Evolutionary conservation across 257 asterid genomes (phyloP).

Genomic region (Salvia splendens): DNA sequence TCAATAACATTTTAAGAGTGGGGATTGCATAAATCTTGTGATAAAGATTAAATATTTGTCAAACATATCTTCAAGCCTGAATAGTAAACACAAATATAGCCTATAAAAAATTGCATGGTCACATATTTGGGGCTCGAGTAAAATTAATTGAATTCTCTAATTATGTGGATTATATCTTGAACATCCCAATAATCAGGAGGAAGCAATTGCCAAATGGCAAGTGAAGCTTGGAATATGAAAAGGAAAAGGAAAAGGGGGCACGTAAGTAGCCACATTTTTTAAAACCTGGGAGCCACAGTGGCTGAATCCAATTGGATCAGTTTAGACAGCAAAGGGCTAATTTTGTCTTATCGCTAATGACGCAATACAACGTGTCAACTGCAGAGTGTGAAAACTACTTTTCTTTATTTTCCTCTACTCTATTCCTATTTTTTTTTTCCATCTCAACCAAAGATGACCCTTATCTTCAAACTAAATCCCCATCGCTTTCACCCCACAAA

Average conservation of each 20-base stretch:
- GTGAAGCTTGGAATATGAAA: conserved; percentile 3
- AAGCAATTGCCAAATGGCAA: conserved; percentile 32
- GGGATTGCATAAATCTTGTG: too few relatives aligned
- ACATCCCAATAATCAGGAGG: too few relatives aligned
- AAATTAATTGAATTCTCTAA: too few relatives aligned
- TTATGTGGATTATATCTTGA: too few relatives aligned
- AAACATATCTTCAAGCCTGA: too few relatives aligned
- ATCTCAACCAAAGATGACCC: conserved; percentile 2
- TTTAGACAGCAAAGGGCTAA: conserved; percentile 38
- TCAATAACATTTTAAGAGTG: too few relatives aligned
- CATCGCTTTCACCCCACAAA: conserved; percentile 28
- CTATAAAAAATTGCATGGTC: too few relatives aligned
- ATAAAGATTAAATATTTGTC: too few relatives aligned
- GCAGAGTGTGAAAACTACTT: conserved; percentile 20
- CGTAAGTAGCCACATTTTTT: conserved; percentile 25
- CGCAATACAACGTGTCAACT: conserved; percentile 33
- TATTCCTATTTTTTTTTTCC: not conserved
- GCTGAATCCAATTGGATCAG: conserved; percentile 27
- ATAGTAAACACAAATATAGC: too few relatives aligned
- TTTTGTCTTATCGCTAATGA: conserved; percentile 36
- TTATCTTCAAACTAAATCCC: conserved; percentile 28
- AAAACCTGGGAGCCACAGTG: conserved; percentile 29
- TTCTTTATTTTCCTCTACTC: not conserved
- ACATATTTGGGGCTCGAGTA: too few relatives aligned
- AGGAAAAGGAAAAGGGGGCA: conserved; percentile 16